These are phyloP conservation scores for Chrysopogon serrulatus DNA, from an alignment of 176 grass and related monocot species.

Conservation along the genomic window DNA sequence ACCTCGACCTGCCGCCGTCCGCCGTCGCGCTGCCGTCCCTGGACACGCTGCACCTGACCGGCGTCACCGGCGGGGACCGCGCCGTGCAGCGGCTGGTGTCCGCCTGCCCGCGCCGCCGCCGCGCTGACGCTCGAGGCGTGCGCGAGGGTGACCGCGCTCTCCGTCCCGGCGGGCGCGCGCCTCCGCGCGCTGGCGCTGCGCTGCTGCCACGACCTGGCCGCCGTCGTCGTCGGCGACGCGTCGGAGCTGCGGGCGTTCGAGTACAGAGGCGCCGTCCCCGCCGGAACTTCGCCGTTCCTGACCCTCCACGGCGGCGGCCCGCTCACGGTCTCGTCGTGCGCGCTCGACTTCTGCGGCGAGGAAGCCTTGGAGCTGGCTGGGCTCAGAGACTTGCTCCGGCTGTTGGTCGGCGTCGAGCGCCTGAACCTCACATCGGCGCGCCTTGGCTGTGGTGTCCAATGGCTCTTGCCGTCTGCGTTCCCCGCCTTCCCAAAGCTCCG, in stretches of 20 bases:
- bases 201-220: constrained; percentile 1
- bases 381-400: not conserved
- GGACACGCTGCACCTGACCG: not conserved
- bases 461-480: not conserved
- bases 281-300: not conserved
- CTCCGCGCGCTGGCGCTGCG: not conserved
- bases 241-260: not conserved
- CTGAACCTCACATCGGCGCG: not conserved
- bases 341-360: not conserved
- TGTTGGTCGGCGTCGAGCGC: not conserved
- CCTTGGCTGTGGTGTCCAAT: not conserved
- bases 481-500: not conserved
- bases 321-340: not conserved
- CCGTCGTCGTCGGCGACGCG: not conserved
- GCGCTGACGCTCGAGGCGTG: constrained; percentile 8
- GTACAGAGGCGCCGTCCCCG: not conserved
- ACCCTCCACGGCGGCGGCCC: not conserved
- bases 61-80: not conserved
- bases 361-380: not conserved
- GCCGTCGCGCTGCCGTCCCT: not conserved
- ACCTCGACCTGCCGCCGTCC: not conserved
- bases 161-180: not conserved
- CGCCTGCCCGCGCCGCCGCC: not conserved
- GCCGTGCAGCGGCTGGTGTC: constrained; percentile 13
- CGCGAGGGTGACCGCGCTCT: not conserved